Base-by-base conservation (phyloP, 768 basidiomycete genomes). In the Fomitopsis serialis region DNA sequence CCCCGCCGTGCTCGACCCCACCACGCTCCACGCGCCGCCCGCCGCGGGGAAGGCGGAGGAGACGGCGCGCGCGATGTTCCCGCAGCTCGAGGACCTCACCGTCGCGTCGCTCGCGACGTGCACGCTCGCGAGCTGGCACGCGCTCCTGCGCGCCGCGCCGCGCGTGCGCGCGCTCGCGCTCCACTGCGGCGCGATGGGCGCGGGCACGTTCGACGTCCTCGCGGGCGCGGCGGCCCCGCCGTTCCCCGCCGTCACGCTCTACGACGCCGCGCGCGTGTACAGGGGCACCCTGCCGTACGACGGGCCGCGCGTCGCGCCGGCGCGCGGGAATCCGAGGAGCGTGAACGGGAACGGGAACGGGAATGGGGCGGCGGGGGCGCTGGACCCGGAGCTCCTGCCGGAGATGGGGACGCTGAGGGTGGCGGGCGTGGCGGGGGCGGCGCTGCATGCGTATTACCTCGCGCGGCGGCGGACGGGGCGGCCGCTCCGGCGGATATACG, bases 131-230 rank as follows among this genome's bases (percentile, higher is more conserved):
- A 50, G 59, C 48, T 70, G 66, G 62, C 54, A 58, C 40, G 49
- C 36, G 42, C 54, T 67, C 35, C 60, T 70, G 36, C 8, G 61
- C 63, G 64, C 69, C 11, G 53, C 76, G 35, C 58, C 54, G 3
- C 66, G 62, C 21, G 63, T 79, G 17, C 66, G 67, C 45, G 56
- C 63, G 12, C 67, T 80, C 25, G 76, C 78, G 54, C 70, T 75
- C 44, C 74, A 77, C 58, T 77, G 78, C 54, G 56, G 61, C 29
- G 66, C 66, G 48, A 66, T 76, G 48, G 40, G 32, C 49, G 52
- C 44, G 42, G 56, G 59, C 52, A 51, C 56, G 52, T 60, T 60
- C 52, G 56, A 52, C 37, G 59, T 53, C 19, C 55, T 61, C 6
- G 50, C 46, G 50, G 19, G 11, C 42, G 42, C 45, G 34, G 36